These are phyloP conservation scores for Moesziomyces parantarcticus DNA, from an alignment of 1,284 basidiomycete species.

Conservation along the genomic window DNA sequence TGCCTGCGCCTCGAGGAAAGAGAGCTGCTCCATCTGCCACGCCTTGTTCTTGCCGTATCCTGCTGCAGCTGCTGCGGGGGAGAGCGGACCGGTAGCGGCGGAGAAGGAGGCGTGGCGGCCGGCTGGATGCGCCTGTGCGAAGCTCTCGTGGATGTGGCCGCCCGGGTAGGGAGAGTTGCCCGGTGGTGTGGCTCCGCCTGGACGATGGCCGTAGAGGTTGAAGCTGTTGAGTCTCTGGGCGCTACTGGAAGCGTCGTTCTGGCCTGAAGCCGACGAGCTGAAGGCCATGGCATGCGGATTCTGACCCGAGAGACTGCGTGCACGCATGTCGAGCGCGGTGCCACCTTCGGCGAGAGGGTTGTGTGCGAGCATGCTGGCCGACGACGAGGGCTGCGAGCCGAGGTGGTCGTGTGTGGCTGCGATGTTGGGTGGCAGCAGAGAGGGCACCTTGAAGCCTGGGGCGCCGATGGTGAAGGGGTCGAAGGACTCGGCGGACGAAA, in stretches of 20 bases:
- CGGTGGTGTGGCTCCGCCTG: slow-evolving; percentile 19
- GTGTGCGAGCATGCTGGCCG: slow-evolving; percentile 3
- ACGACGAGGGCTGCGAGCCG: slow-evolving; percentile 1
- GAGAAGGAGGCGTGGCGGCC: slow-evolving; percentile 36
- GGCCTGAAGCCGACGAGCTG: slow-evolving; percentile 11
- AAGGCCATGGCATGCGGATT: slow-evolving; percentile 8
- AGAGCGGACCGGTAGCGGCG: slow-evolving; percentile 5
- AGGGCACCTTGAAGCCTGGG: slow-evolving; percentile 60
- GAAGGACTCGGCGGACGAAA: slow-evolving; percentile 52
- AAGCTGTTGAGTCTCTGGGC: slow-evolving; percentile 34
- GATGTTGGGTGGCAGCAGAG: slow-evolving; percentile 49
- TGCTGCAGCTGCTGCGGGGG: slow-evolving; percentile 22
- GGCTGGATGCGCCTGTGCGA: slow-evolving; percentile 7
- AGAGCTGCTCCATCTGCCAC: slow-evolving; percentile 60
- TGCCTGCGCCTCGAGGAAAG: slow-evolving; percentile 49
- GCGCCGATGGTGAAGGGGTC: slow-evolving; percentile 61
- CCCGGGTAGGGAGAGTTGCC: slow-evolving; percentile 19
- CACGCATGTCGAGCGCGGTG: slow-evolving; percentile 15
- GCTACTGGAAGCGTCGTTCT: slow-evolving; percentile 6
- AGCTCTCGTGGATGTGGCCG: slow-evolving; percentile 14
- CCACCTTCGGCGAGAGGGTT: slow-evolving; percentile 1
- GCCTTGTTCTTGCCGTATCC: slow-evolving; percentile 55
- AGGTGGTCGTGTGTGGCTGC: slow-evolving; percentile 33
- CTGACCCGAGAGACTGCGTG: slow-evolving; percentile 19
- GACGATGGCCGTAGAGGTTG: slow-evolving; percentile 36